Conservation (phyloP, 805 yeast genomes). For the Ogataea chonburiensis region DNA sequence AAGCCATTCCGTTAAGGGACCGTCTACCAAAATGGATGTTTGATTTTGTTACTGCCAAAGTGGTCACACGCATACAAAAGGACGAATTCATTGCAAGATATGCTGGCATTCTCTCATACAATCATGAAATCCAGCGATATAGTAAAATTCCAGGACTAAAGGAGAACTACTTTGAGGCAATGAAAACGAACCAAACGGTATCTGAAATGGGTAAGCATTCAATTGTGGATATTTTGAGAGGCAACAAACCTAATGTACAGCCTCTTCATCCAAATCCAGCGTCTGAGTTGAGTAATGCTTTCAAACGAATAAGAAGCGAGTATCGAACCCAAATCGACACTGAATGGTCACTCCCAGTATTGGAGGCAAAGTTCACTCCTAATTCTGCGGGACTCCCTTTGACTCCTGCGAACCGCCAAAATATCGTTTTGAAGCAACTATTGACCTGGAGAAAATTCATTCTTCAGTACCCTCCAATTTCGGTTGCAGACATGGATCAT, state of each 20-base stretch:
- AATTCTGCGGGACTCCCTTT: constrained; percentile 27
- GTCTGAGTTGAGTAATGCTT: background rate
- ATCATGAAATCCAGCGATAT: constrained; percentile 11
- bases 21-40: constrained; percentile 20
- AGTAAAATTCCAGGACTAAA: constrained; percentile 3
- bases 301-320: constrained; percentile 13
- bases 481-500: constrained; percentile 17
- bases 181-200: constrained; percentile 6
- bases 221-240: constrained; percentile 8
- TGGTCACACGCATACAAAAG: constrained; percentile 9
- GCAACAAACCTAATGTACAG: constrained; percentile 1
- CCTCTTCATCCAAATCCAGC: background rate
- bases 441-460: constrained; percentile 16
- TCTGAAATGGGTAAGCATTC: constrained; percentile 12
- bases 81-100: constrained; percentile 9
- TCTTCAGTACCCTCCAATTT: constrained; percentile 19
- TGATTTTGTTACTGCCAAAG: constrained; percentile 11
- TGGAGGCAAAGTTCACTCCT: constrained; percentile 17
- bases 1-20: constrained; percentile 4
- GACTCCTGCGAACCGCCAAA: constrained; percentile 16
- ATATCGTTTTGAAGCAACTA: constrained; percentile 18
- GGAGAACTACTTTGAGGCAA: constrained; percentile 8
- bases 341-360: constrained; percentile 17
- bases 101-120: constrained; percentile 1
- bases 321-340: constrained; percentile 13